phyloP scores from a whole-genome alignment of 1,284 basidiomycete genomes.

The Afroboletus lepidellus region DNA sequence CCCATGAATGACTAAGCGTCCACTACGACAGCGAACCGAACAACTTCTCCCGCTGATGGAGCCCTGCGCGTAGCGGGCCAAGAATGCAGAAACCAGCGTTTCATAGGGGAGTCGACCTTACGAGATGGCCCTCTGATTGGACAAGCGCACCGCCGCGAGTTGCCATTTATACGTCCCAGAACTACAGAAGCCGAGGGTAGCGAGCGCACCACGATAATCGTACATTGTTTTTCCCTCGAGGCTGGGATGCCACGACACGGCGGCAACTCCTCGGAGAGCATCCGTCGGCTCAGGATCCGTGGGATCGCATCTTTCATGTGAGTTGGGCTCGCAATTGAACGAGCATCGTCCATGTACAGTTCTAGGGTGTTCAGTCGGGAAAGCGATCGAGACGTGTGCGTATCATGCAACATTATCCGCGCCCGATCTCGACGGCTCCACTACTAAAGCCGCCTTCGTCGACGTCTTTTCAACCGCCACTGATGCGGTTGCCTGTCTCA shows the following conservation, averaged over 20 bases:
- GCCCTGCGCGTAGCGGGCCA: neutral
- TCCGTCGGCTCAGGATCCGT: neutral
- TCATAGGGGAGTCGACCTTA: conserved; percentile 6
- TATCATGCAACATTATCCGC: neutral
- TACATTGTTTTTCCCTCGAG: neutral
- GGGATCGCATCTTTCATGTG: neutral
- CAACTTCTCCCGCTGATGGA: neutral
- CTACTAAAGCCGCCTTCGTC: no score
- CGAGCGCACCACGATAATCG: neutral
- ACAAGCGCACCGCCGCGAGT: neutral
- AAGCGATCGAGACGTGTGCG: neutral
- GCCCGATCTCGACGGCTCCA: neutral
- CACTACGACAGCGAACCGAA: neutral
- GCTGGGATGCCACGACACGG: neutral
- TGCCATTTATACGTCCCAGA: conserved; percentile 3
- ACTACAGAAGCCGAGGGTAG: neutral
- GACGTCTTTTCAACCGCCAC: no score
- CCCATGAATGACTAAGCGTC: neutral
- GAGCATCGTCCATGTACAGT: neutral
- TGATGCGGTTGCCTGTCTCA: neutral
- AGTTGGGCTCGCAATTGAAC: neutral
- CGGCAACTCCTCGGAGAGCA: neutral
- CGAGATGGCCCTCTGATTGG: neutral
- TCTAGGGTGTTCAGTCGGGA: neutral
- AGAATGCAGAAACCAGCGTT: neutral